A percentile compares a stretch with the other conserved stretches of the same genome.
Conservation (phyloP, 2,329 filamentous ascomycete species). For the Pyricularia sp. region DNA sequence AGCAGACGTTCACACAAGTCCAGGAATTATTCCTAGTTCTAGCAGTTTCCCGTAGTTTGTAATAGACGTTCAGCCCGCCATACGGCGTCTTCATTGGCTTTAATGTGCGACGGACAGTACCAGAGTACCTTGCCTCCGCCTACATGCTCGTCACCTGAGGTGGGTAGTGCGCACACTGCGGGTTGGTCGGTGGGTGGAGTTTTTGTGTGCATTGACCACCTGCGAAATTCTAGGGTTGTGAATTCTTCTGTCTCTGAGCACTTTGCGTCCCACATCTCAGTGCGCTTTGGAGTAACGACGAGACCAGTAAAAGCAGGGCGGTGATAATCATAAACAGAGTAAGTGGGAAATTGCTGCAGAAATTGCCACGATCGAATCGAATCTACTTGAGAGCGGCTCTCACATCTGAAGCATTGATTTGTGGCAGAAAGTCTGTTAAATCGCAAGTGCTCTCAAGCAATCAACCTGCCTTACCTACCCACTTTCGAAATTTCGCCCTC, state of each 20-base stretch:
- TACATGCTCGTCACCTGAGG: neutral
- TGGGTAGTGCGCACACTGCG: neutral
- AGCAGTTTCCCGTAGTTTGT: neutral
- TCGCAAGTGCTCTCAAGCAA: neutral
- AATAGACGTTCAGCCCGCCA: neutral
- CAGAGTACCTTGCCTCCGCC: neutral
- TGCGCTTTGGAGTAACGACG: conserved; percentile 1
- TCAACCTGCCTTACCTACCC: neutral
- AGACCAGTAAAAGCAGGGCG: conserved; percentile 1
- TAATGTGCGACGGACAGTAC: neutral
- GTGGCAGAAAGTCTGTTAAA: neutral
- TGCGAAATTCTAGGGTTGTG: conserved; percentile 2
- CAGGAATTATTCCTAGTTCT: neutral
- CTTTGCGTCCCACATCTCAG: conserved; percentile 2
- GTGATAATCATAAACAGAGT: neutral
- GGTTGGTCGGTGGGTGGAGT: neutral
- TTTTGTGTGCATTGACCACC: conserved; percentile 2
- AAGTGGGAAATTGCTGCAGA: neutral
- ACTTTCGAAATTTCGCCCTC: neutral
- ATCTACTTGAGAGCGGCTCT: neutral
- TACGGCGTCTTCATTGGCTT: neutral
- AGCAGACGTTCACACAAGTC: neutral
- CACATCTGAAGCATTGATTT: too few relatives aligned
- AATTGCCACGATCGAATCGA: neutral
- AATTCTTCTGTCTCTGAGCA: neutral